Evolutionary conservation across 257 asterid species (phyloP).

Genomic region (Solanum commersonii): DNA sequence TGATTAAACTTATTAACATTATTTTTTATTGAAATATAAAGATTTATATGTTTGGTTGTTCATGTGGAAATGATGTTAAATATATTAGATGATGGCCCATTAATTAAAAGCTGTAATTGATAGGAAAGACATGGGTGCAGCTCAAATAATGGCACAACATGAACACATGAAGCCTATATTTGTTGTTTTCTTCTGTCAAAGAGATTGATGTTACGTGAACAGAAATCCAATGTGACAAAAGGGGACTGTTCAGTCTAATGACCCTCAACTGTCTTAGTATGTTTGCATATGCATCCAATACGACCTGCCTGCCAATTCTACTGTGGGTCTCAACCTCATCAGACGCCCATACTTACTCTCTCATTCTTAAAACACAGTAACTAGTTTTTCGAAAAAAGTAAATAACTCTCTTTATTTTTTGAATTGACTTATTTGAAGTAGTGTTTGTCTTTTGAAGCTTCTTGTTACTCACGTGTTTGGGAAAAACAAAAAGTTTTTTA

Average conservation of each 20-base stretch:
- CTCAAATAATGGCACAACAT: neutral
- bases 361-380: constrained; percentile 10
- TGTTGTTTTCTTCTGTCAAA: neutral
- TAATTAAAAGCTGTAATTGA: neutral
- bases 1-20: neutral
- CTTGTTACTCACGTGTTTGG: no score
- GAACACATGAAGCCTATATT: neutral
- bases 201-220: neutral
- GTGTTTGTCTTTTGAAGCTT: no score
- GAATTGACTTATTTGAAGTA: no score
- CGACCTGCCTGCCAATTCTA: constrained; percentile 19
- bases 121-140: neutral
- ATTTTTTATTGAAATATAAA: neutral
- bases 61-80: neutral
- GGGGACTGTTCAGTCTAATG: neutral
- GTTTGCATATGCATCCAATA: constrained; percentile 14
- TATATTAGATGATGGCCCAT: neutral
- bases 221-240: constrained; percentile 1
- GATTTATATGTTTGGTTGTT: neutral
- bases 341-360: constrained; percentile 10
- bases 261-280: constrained; percentile 1
- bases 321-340: constrained; percentile 17
- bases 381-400: neutral
- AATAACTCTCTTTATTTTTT: neutral
- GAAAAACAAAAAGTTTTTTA: no score